Percentiles rank a stretch among this genome's conserved stretches.
These are phyloP conservation scores for Bimuria novae-zelandiae DNA, from an alignment of 2,329 filamentous ascomycete genomes.

Conservation along the genomic window DNA sequence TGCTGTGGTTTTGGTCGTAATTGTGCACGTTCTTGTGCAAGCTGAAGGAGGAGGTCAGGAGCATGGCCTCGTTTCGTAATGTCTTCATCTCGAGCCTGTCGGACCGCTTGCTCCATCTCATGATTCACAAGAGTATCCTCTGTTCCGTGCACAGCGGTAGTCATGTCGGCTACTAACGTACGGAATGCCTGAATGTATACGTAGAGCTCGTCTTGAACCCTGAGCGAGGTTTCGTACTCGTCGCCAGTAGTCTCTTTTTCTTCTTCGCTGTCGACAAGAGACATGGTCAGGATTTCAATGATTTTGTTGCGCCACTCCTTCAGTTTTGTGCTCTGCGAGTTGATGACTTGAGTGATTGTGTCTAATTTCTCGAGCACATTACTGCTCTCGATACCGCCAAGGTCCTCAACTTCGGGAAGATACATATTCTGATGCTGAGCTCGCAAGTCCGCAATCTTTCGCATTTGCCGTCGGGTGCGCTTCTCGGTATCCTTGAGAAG, in stretches of 20 bases:
- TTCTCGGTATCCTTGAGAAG: conserved; percentile 65
- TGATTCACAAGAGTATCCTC: conserved; percentile 75
- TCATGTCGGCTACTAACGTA: conserved; percentile 76
- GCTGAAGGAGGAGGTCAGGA: conserved; percentile 65
- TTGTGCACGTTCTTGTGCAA: conserved; percentile 55
- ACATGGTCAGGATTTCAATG: conserved; percentile 70
- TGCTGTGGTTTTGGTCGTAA: conserved; percentile 57
- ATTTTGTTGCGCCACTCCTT: conserved; percentile 76
- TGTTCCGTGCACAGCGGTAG: conserved; percentile 75
- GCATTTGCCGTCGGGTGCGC: conserved; percentile 69
- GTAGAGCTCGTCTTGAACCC: conserved; percentile 85
- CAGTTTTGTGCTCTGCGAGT: conserved; percentile 72
- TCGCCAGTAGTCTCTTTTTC: conserved; percentile 79
- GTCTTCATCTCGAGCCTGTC: conserved; percentile 63
- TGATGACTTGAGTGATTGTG: conserved; percentile 66
- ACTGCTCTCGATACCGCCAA: conserved; percentile 73
- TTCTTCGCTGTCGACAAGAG: conserved; percentile 80
- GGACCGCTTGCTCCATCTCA: conserved; percentile 68
- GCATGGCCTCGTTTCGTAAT: conserved; percentile 70
- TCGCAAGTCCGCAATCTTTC: conserved; percentile 47
- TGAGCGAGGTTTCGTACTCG: conserved; percentile 86
- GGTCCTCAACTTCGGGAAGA: conserved; percentile 61
- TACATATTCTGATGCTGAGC: conserved; percentile 28
- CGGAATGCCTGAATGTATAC: conserved; percentile 81
- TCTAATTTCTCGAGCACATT: conserved; percentile 69